Conservation (phyloP, 163 green algal species). For the Chlorella variabilis region DNA sequence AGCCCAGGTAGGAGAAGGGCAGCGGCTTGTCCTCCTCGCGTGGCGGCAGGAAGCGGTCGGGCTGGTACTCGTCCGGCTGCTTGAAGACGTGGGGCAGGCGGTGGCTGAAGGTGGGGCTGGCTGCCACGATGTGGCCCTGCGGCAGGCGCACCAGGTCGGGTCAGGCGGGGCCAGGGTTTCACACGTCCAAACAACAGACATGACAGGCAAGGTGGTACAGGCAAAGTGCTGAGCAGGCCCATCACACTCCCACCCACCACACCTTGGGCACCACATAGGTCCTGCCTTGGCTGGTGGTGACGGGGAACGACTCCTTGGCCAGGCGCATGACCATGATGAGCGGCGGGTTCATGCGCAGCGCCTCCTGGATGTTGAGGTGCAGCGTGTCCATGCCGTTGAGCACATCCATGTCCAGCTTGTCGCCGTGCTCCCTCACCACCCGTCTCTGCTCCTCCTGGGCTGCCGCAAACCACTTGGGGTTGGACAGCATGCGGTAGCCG, state of each 20-base stretch:
- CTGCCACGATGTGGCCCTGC: constrained; percentile 88
- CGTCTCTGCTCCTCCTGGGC: constrained; percentile 87
- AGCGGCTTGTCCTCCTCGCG: constrained; percentile 91
- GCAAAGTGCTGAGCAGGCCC: too few species aligned
- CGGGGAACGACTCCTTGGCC: constrained; percentile 84
- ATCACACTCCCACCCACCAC: constrained; percentile 30
- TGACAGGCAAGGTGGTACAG: too few species aligned
- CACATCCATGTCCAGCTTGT: constrained; percentile 84
- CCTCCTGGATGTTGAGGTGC: constrained; percentile 81
- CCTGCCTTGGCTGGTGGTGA: constrained; percentile 80
- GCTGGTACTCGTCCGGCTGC: constrained; percentile 84
- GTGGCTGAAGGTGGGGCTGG: constrained; percentile 89
- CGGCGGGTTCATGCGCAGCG: constrained; percentile 95
- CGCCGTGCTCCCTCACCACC: constrained; percentile 80
- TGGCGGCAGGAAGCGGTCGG: constrained; percentile 79
- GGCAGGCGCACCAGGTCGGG: not conserved
- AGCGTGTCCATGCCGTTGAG: constrained; percentile 90
- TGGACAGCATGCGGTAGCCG: constrained; percentile 80
- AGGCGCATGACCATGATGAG: constrained; percentile 95
- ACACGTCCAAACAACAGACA: too few species aligned
- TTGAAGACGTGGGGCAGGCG: constrained; percentile 83
- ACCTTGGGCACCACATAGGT: constrained; percentile 90
- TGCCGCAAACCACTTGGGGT: constrained; percentile 40
- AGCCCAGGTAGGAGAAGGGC: constrained; percentile 93
- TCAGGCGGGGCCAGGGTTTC: not conserved